Conservation (phyloP, 768 basidiomycete genomes). For the Lentinula sp. region DNA sequence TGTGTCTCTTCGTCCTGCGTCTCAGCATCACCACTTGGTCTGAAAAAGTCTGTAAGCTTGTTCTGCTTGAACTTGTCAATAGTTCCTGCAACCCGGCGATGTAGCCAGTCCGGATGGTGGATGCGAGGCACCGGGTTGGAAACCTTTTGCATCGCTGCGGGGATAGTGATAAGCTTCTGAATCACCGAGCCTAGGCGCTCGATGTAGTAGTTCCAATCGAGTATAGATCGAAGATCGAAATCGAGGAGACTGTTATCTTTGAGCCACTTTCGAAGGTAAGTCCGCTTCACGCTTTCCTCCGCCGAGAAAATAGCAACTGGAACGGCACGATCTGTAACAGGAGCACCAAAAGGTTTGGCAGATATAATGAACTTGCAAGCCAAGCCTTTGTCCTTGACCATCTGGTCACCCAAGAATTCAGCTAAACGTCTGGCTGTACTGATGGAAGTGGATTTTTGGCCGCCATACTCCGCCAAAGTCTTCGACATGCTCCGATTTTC, state of each 20-base stretch:
- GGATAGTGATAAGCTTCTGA: conserved; percentile 98
- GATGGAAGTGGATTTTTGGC: conserved; percentile 97
- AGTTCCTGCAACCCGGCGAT: conserved; percentile 80
- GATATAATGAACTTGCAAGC: conserved; percentile 99
- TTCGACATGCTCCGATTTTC: conserved; percentile 98
- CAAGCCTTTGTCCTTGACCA: conserved; percentile 99
- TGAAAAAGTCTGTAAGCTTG: conserved; percentile 95
- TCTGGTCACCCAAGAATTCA: conserved; percentile 94
- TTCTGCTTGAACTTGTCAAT: conserved; percentile 98
- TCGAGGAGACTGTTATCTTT: conserved; percentile 83
- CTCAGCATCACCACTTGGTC: conserved; percentile 24
- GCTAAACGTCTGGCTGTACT: conserved; percentile 92
- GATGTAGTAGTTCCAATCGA: conserved; percentile 99
- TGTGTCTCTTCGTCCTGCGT: conserved; percentile 20
- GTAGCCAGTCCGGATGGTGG: conserved; percentile 96
- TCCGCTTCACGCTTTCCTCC: conserved; percentile 84
- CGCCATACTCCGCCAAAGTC: conserved; percentile 92
- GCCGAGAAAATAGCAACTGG: conserved; percentile 98
- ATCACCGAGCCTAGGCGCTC: conserved; percentile 97
- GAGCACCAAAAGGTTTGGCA: conserved; percentile 83
- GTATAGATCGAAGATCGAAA: conserved; percentile 89
- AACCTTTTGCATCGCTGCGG: conserved; percentile 97
- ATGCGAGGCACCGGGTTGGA: conserved; percentile 94
- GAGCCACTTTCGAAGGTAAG: conserved; percentile 93
- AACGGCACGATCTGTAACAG: conserved; percentile 94